Conservation (phyloP, 768 basidiomycete genomes). For the Russula sp. region DNA sequence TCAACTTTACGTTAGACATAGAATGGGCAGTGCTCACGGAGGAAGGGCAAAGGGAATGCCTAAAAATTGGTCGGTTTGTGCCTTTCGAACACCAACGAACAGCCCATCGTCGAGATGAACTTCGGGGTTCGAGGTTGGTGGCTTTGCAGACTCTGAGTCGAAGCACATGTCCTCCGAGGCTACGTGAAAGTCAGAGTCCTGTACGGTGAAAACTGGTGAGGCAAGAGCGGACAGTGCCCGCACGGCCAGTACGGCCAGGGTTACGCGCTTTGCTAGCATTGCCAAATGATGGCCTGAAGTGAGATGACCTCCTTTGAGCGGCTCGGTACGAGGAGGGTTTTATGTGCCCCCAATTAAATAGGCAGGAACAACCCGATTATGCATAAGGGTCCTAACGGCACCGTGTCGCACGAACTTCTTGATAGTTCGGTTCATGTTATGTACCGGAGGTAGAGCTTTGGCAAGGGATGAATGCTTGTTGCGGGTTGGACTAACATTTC, state of each 20-base stretch:
- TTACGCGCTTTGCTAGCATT: constrained; percentile 13
- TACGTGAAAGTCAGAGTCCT: neutral
- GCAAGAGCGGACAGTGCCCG: constrained; percentile 18
- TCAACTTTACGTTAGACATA: too few relatives aligned
- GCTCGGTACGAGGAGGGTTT: neutral
- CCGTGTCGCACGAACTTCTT: neutral
- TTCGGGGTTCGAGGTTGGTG: neutral
- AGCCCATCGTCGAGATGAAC: constrained; percentile 36
- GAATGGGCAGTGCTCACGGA: constrained; percentile 36
- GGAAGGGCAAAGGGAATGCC: constrained; percentile 45
- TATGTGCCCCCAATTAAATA: constrained; percentile 3
- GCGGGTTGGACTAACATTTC: neutral
- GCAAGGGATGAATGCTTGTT: neutral
- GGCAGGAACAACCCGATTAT: neutral
- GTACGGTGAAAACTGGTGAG: constrained; percentile 6
- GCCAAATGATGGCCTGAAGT: neutral
- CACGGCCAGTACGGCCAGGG: constrained; percentile 12
- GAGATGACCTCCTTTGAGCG: neutral
- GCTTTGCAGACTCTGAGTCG: neutral
- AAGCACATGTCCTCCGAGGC: neutral
- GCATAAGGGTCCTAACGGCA: neutral
- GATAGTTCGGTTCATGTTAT: constrained; percentile 13
- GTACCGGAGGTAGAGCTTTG: neutral
- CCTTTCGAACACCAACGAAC: constrained; percentile 34
- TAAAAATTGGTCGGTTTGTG: constrained; percentile 36